Conservation (phyloP, 805 yeast genomes). For the Wickerhamomyces chambardii region DNA sequence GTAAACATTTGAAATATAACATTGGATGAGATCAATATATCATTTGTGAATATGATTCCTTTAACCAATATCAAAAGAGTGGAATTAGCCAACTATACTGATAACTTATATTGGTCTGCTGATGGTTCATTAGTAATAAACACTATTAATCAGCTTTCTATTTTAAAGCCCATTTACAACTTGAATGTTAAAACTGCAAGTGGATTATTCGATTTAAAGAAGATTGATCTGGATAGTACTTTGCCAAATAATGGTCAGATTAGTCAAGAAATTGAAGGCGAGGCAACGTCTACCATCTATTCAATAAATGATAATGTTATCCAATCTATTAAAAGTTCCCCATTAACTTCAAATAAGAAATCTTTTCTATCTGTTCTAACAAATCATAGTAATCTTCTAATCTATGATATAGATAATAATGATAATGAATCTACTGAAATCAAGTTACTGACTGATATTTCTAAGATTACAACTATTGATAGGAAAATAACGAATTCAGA, state of each 20-base stretch:
- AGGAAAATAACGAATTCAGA: conserved; percentile 5
- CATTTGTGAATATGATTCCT: not conserved
- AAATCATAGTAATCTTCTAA: conserved; percentile 6
- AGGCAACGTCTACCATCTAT: conserved; percentile 8
- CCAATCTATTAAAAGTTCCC: conserved; percentile 14
- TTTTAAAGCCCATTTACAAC: conserved; percentile 13
- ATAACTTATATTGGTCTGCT: conserved; percentile 13
- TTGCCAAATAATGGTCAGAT: no score
- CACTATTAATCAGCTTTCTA: conserved; percentile 10
- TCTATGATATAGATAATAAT: conserved; percentile 9
- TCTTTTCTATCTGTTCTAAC: conserved; percentile 13
- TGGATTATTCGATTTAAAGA: conserved; percentile 8
- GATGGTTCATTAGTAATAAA: conserved; percentile 17
- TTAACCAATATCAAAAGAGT: conserved; percentile 6
- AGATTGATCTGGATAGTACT: conserved; percentile 7
- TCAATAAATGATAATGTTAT: conserved; percentile 5
- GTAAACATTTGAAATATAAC: no score
- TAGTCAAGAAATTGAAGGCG: conserved; percentile 12
- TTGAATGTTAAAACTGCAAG: conserved; percentile 6
- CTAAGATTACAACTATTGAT: conserved; percentile 5
- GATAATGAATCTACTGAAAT: no score
- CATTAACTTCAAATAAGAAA: conserved; percentile 6
- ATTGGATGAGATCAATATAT: no score
- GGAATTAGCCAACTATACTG: conserved; percentile 6
- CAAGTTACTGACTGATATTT: no score